These are phyloP conservation scores for Saussurea involucrata DNA, from an alignment of 129 eudicot species.

Conservation along the genomic window DNA sequence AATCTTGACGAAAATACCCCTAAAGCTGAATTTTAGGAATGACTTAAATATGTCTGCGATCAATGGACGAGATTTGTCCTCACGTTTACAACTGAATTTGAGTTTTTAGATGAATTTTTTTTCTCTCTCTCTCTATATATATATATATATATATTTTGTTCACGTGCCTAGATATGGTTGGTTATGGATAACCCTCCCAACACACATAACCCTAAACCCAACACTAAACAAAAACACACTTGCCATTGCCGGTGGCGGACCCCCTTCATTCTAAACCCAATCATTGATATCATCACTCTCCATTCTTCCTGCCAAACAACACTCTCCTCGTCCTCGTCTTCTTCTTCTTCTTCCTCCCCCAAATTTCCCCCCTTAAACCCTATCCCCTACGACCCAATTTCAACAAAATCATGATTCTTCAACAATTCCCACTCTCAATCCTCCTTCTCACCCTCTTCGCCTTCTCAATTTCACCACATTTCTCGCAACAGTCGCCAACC, in stretches of 20 bases:
- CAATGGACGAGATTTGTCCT: no score
- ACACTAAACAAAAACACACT: slow-evolving; percentile 24
- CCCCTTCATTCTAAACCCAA: slow-evolving; percentile 26
- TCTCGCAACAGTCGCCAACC: slow-evolving; percentile 22
- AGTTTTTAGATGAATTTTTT: no score
- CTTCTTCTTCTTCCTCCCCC: slow-evolving; percentile 14
- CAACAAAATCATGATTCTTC: slow-evolving; percentile 8
- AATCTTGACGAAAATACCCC: no score
- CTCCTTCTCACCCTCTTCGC: slow-evolving; percentile 17
- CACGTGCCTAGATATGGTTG: slow-evolving; percentile 16
- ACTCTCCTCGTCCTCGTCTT: not conserved
- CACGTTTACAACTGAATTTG: no score
- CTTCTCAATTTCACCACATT: slow-evolving; percentile 12
- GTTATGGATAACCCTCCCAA: slow-evolving; percentile 6
- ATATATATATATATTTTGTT: not conserved
- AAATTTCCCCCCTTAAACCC: slow-evolving; percentile 34
- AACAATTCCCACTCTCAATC: slow-evolving; percentile 13
- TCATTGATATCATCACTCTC: slow-evolving; percentile 17
- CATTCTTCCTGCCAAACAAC: not conserved
- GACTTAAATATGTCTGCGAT: no score
- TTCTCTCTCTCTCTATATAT: not conserved
- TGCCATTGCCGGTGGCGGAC: slow-evolving; percentile 24
- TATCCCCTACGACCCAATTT: not conserved
- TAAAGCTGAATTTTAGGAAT: no score
- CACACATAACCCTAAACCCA: slow-evolving; percentile 15